Conservation (phyloP, 805 yeast species). For the Sungouiozyma intestinalis region DNA sequence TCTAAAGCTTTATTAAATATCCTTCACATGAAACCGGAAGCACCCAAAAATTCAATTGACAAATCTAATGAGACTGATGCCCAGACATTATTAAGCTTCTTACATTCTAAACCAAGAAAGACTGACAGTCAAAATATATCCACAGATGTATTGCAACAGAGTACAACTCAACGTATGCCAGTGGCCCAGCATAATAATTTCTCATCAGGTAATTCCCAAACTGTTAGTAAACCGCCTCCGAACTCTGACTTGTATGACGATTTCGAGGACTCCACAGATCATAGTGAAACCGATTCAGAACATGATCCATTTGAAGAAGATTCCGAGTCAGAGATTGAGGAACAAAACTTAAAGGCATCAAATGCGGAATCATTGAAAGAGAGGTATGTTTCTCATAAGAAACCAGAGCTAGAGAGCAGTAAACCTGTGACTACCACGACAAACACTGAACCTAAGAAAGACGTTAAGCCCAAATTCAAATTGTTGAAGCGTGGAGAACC, state of each 20-base stretch:
- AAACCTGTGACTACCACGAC: conserved; percentile 7
- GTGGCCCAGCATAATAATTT: no score
- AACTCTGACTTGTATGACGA: conserved; percentile 13
- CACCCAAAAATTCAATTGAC: neutral
- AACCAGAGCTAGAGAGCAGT: conserved; percentile 10
- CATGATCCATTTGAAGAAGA: conserved; percentile 15
- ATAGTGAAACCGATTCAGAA: conserved; percentile 2
- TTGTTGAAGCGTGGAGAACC: conserved; percentile 31
- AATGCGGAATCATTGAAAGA: conserved; percentile 9
- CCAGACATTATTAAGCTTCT: neutral
- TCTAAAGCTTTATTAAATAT: conserved; percentile 13
- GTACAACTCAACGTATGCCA: no score
- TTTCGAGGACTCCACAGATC: conserved; percentile 23
- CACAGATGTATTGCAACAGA: no score
- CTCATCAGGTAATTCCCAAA: no score
- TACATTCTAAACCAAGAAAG: neutral
- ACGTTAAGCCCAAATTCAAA: conserved; percentile 26
- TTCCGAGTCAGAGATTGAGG: conserved; percentile 5
- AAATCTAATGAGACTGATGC: conserved; percentile 1
- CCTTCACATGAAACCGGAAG: conserved; percentile 12
- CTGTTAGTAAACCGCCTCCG: no score
- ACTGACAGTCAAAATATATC: no score
- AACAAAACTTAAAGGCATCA: conserved; percentile 7
- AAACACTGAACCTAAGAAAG: conserved; percentile 1
- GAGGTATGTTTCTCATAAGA: conserved; percentile 18